phyloP scores from a whole-genome alignment of 2,329 filamentous ascomycete genomes.

The Aspergillus quadrilineatus region DNA sequence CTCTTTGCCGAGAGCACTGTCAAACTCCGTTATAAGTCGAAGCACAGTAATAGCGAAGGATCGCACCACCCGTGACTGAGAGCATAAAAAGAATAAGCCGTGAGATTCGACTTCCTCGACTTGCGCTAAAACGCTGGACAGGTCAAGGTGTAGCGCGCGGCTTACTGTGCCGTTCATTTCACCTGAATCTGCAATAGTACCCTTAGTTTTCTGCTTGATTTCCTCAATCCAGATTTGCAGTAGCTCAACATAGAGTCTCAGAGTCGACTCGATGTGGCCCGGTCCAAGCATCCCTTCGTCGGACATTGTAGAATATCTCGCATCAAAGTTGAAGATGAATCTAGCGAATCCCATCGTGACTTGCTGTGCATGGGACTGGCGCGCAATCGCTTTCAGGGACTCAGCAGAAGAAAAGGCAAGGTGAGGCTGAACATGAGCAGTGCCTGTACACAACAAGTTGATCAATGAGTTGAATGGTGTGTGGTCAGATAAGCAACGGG shows the following conservation, averaged over 20 bases:
- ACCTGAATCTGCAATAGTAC: conserved; percentile 63
- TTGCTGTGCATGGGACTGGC: conserved; percentile 88
- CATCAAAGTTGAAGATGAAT: conserved; percentile 98
- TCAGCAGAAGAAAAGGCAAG: conserved; percentile 91
- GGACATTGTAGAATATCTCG: conserved; percentile 95
- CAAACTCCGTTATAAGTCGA: conserved; percentile 89
- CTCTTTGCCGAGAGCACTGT: conserved; percentile 78
- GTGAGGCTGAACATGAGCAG: conserved; percentile 87
- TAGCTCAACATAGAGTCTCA: conserved; percentile 89
- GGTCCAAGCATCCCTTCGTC: conserved; percentile 95
- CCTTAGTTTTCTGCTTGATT: conserved; percentile 80
- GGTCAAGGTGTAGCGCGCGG: conserved; percentile 73
- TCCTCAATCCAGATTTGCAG: conserved; percentile 98
- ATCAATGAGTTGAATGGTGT: conserved; percentile 92
- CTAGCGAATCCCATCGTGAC: conserved; percentile 95
- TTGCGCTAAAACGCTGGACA: conserved; percentile 85
- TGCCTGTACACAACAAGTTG: conserved; percentile 92
- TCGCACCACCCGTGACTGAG: conserved; percentile 85
- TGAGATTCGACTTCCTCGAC: conserved; percentile 97
- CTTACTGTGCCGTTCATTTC: conserved; percentile 67
- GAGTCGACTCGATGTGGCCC: conserved; percentile 89
- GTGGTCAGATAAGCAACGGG: conserved; percentile 85
- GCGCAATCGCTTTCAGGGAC: conserved; percentile 90
- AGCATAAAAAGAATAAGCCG: conserved; percentile 94
- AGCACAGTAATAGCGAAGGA: conserved; percentile 90